Conservation (phyloP, 2,329 filamentous ascomycete species). For the Verruconis gallopava region DNA sequence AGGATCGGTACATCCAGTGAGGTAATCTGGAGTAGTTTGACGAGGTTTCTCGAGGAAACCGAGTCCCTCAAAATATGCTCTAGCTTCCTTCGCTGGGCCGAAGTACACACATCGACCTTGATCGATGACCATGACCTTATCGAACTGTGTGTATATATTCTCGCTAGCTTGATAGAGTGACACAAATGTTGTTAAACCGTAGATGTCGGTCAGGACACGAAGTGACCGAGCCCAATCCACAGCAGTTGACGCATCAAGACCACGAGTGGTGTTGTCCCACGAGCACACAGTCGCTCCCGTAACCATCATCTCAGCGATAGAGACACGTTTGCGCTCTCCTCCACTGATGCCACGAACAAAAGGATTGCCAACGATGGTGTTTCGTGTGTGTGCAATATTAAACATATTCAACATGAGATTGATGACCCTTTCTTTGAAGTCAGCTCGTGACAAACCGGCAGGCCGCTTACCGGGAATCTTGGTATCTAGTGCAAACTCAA, state of each 20-base stretch:
- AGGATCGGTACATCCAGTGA: slow-evolving; percentile 73
- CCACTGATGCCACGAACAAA: slow-evolving; percentile 72
- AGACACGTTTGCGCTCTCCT: slow-evolving; percentile 67
- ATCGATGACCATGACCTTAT: slow-evolving; percentile 76
- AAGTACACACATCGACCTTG: slow-evolving; percentile 65
- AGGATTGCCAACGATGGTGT: slow-evolving; percentile 73
- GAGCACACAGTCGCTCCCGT: slow-evolving; percentile 58
- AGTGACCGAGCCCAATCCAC: slow-evolving; percentile 36
- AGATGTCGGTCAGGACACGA: slow-evolving; percentile 61
- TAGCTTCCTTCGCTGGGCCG: slow-evolving; percentile 53
- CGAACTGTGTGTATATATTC: slow-evolving; percentile 66
- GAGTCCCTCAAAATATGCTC: slow-evolving; percentile 62
- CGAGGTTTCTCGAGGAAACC: slow-evolving; percentile 63
- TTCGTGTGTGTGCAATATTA: slow-evolving; percentile 71
- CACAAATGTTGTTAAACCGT: slow-evolving; percentile 73
- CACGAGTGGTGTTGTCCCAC: slow-evolving; percentile 42
- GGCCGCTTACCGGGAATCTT: slow-evolving; percentile 75
- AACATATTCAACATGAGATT: slow-evolving; percentile 76
- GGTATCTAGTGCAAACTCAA: slow-evolving; percentile 71
- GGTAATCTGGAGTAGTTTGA: slow-evolving; percentile 69
- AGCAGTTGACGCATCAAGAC: slow-evolving; percentile 36
- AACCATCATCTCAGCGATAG: slow-evolving; percentile 71
- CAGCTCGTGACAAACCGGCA: slow-evolving; percentile 54
- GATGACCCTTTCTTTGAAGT: slow-evolving; percentile 67
- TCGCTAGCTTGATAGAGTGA: slow-evolving; percentile 78